Percentiles rank a stretch among this genome's conserved stretches.
These are phyloP conservation scores for Paecilomyces sp. DNA, from an alignment of 2,329 filamentous ascomycete genomes.

Conservation along the genomic window DNA sequence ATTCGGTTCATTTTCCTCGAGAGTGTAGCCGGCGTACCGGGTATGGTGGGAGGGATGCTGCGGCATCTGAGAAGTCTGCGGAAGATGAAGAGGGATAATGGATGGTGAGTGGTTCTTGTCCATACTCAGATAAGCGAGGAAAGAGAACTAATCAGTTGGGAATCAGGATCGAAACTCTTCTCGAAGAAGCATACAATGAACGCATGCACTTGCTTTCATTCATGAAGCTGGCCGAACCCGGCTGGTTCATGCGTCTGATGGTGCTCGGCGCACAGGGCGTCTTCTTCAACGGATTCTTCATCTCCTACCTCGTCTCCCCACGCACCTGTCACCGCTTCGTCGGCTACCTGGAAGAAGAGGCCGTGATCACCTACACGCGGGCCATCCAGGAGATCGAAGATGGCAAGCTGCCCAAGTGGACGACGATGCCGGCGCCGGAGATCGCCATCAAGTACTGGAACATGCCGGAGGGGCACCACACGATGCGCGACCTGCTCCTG, in stretches of 20 bases:
- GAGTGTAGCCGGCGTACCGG: constrained; percentile 87
- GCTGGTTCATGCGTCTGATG: constrained; percentile 85
- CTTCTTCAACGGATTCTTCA: constrained; percentile 91
- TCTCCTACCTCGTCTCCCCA: constrained; percentile 80
- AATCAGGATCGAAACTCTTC: constrained; percentile 74
- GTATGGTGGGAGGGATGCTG: constrained; percentile 95
- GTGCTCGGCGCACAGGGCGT: constrained; percentile 89
- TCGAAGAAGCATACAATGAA: constrained; percentile 89
- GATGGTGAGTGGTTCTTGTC: constrained; percentile 49
- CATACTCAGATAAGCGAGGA: too few relatives aligned
- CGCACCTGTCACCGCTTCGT: constrained; percentile 91
- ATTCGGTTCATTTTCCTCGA: constrained; percentile 89
- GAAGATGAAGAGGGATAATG: constrained; percentile 84
- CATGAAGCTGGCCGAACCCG: constrained; percentile 81
- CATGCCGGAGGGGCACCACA: constrained; percentile 76
- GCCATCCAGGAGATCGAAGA: constrained; percentile 80
- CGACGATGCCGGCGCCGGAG: constrained; percentile 69
- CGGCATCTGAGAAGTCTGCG: constrained; percentile 79
- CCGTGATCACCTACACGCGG: constrained; percentile 88
- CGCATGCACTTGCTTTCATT: constrained; percentile 91
- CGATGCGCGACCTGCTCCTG: constrained; percentile 78
- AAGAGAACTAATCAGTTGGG: background rate
- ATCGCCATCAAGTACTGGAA: constrained; percentile 90
- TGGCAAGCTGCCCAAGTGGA: constrained; percentile 78
- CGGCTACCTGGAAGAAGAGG: constrained; percentile 94